phyloP scores from a whole-genome alignment of 306 rosid genomes.

The Albizia julibrissin region DNA sequence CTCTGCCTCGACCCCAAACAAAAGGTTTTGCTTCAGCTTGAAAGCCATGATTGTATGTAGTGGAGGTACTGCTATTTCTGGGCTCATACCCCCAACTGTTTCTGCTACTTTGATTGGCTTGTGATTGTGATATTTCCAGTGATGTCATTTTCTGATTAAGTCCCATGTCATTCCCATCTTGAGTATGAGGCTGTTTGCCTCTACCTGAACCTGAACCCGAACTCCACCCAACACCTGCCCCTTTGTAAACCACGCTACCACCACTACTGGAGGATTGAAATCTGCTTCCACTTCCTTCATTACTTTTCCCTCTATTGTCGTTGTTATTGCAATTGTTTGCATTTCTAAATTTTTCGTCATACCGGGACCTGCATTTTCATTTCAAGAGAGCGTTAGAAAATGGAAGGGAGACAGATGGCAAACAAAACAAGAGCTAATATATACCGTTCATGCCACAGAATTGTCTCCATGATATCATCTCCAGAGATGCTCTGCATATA shows the following conservation, averaged over 20 bases:
- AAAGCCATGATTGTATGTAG: neutral
- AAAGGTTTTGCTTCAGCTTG: neutral
- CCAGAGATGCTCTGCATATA: conserved; percentile 40
- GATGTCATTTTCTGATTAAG: neutral
- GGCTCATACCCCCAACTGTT: no score
- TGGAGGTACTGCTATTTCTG: neutral
- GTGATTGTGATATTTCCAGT: conserved; percentile 3
- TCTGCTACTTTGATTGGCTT: neutral
- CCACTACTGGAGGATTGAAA: neutral
- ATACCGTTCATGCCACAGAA: conserved; percentile 52
- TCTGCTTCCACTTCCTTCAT: neutral
- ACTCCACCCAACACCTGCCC: conserved; percentile 43
- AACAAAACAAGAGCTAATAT: neutral
- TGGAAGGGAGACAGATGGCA: no score
- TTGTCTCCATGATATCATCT: conserved; percentile 40
- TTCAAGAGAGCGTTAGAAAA: neutral
- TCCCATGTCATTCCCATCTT: neutral
- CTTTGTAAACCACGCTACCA: neutral
- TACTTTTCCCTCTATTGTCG: neutral
- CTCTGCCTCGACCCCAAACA: conserved; percentile 16
- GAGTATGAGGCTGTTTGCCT: conserved; percentile 19
- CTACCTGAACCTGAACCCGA: conserved; percentile 31
- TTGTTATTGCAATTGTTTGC: neutral
- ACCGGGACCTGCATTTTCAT: conserved; percentile 23
- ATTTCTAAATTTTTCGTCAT: conserved; percentile 1